Conservation (phyloP, 2,329 filamentous ascomycete species). For the Pestalotiopsis sp. region DNA sequence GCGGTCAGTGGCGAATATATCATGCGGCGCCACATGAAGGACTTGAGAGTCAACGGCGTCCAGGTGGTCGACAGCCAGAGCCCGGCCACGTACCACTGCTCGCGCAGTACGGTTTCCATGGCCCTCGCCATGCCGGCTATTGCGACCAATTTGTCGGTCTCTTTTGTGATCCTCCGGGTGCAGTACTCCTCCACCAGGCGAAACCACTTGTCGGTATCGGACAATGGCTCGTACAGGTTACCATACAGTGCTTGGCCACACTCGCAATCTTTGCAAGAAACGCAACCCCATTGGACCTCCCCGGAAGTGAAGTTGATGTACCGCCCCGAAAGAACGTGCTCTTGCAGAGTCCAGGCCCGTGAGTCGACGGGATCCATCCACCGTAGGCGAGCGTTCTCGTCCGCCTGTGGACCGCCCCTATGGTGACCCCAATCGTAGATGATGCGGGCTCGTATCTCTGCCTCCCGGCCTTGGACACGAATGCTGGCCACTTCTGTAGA, state of each 20-base stretch:
- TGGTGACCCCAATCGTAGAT: slow-evolving; percentile 13
- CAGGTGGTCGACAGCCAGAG: background rate
- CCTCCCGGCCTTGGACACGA: background rate
- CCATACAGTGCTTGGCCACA: background rate
- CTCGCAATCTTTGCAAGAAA: background rate
- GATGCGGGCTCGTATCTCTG: background rate
- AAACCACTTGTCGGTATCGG: background rate
- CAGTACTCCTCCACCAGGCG: background rate
- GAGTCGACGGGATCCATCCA: slow-evolving; percentile 9
- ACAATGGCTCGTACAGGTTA: background rate
- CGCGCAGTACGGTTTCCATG: background rate
- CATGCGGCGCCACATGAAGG: slow-evolving; percentile 5
- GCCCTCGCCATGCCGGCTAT: background rate
- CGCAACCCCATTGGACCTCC: slow-evolving; percentile 14
- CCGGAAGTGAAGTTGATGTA: slow-evolving; percentile 12
- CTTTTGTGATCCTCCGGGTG: background rate
- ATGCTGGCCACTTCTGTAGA: background rate
- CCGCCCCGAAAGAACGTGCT: background rate
- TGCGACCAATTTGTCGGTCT: background rate
- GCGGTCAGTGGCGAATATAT: background rate
- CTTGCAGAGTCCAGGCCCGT: slow-evolving; percentile 13
- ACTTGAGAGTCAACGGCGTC: background rate
- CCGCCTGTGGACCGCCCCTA: background rate
- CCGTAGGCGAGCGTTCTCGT: background rate
- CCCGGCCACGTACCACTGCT: slow-evolving; percentile 4